Base-by-base conservation (phyloP, 495 filamentous ascomycete species). In the Diplogelasinospora grovesii region DNA sequence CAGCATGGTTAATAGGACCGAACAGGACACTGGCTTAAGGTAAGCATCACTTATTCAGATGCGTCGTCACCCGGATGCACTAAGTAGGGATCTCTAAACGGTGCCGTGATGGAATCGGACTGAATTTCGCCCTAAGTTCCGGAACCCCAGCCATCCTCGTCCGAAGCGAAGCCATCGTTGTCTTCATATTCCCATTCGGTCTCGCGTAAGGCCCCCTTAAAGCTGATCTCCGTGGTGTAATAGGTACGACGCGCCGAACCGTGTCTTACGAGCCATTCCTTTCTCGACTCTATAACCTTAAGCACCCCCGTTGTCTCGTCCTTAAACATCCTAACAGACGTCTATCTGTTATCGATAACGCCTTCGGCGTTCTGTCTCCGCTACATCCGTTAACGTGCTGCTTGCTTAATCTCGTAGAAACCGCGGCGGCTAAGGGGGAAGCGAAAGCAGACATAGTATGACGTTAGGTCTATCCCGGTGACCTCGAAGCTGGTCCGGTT, bases 311-410 rank as follows among this genome's bases (percentile, higher is more conserved):
- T 79, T 8, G 54, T 49, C 46, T 89, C 82, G 41, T 88, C 80
- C 31, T 64, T 67, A 15, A 79, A 71, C 1, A 89, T 60, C 2
- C 71, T 74, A 4, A 89, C 63, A 41, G 80, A 76, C 0, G 77
- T 81, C 83, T 83, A 89, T 14, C 80, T 71, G 51, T 89, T 82
- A 48, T 88, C 81, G 41, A 89, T 80, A 2, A 83, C 81, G 0
- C 85, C 85, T 50, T 89, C 85, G 8, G 59, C 61, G 44, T 87
- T 81, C 39, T 81, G 64, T 30, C 85, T 74, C 22, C 85, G 67
- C 76, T 78, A 89, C 29, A 81, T 68, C 16, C 62, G 50, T 2
- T 59, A 54, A 14, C 61, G 50, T 7, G 70, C 50, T 5, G 59
- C 57, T 9, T 50, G 43, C 36, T 74, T 54, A 2, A 52, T 21